A percentile compares a stretch with the other conserved stretches of the same genome.
phyloP scores from a whole-genome alignment of 2,329 filamentous ascomycete species.

The Dactylonectria estremocensis region DNA sequence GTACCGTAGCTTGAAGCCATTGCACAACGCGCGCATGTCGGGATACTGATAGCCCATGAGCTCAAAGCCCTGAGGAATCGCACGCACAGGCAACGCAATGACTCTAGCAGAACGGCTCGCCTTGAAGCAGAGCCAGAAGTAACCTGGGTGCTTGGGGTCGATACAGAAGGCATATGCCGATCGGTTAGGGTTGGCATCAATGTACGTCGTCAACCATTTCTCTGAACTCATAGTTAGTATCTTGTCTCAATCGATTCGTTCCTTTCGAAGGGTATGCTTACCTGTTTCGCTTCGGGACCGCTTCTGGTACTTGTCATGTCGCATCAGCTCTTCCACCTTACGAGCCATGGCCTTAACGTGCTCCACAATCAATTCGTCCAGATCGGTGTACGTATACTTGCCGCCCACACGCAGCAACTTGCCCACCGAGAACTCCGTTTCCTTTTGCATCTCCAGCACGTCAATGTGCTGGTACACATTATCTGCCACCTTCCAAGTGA shows the following conservation, averaged over 20 bases:
- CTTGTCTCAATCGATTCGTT: constrained; percentile 4
- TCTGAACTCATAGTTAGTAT: constrained; percentile 68
- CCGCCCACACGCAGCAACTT: constrained; percentile 87
- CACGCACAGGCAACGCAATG: constrained; percentile 87
- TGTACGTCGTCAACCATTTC: constrained; percentile 96
- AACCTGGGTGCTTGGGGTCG: constrained; percentile 91
- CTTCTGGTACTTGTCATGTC: constrained; percentile 93
- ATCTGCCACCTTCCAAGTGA: constrained; percentile 98
- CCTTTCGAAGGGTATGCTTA: constrained; percentile 67
- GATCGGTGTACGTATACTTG: constrained; percentile 93
- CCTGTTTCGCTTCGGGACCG: constrained; percentile 86
- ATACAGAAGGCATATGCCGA: constrained; percentile 97
- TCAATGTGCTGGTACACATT: constrained; percentile 98
- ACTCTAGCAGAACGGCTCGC: constrained; percentile 82
- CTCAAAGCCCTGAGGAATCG: constrained; percentile 94
- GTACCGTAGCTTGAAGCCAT: constrained; percentile 93
- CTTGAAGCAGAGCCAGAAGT: constrained; percentile 98
- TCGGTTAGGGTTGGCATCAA: constrained; percentile 93
- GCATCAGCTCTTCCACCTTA: constrained; percentile 97
- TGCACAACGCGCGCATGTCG: constrained; percentile 95
- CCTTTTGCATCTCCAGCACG: constrained; percentile 95
- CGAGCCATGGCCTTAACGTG: constrained; percentile 98
- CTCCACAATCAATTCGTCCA: constrained; percentile 96
- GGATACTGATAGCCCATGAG: constrained; percentile 91
- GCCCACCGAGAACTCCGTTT: constrained; percentile 95